A percentile compares a stretch with the other conserved stretches of the same genome.
phyloP scores from a whole-genome alignment of 2,329 filamentous ascomycete genomes.

The Sporothrix sp. region DNA sequence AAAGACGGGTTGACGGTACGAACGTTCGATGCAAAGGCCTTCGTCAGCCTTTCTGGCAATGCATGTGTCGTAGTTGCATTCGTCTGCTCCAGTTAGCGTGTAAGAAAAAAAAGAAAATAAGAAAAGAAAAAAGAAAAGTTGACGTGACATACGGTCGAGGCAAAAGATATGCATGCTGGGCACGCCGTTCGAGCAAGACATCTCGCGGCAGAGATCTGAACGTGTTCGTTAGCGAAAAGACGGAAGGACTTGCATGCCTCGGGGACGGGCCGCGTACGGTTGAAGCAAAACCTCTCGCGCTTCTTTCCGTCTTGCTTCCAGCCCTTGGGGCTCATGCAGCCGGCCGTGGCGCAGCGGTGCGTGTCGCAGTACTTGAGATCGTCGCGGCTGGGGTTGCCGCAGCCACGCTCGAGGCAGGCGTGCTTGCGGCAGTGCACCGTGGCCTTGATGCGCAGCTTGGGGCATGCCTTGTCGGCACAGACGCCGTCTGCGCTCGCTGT shows the following conservation, averaged over 20 bases:
- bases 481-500: constrained; percentile 10
- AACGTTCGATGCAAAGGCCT: constrained; percentile 8
- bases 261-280: constrained; percentile 3
- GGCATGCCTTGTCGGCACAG: constrained; percentile 1
- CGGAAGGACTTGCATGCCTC: neutral
- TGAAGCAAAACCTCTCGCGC: constrained; percentile 12
- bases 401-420: constrained; percentile 14
- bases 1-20: neutral
- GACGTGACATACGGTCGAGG: constrained; percentile 1
- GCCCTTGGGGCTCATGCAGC: constrained; percentile 9
- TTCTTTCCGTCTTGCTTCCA: constrained; percentile 8
- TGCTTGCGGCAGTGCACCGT: constrained; percentile 14
- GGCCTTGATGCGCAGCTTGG: neutral
- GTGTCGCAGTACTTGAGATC: constrained; percentile 8
- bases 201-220: constrained; percentile 11
- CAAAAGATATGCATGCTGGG: constrained; percentile 10
- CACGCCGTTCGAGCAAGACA: neutral
- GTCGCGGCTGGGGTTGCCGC: neutral
- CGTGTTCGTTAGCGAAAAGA: neutral
- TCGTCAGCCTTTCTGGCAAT: neutral
- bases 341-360: constrained; percentile 9
- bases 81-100: constrained; percentile 10
- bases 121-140: too few relatives aligned
- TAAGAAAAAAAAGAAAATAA: too few relatives aligned
- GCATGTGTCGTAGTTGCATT: constrained; percentile 6